Conservation (phyloP, 2,329 filamentous ascomycete genomes). For the Botrytis pseudocinerea region DNA sequence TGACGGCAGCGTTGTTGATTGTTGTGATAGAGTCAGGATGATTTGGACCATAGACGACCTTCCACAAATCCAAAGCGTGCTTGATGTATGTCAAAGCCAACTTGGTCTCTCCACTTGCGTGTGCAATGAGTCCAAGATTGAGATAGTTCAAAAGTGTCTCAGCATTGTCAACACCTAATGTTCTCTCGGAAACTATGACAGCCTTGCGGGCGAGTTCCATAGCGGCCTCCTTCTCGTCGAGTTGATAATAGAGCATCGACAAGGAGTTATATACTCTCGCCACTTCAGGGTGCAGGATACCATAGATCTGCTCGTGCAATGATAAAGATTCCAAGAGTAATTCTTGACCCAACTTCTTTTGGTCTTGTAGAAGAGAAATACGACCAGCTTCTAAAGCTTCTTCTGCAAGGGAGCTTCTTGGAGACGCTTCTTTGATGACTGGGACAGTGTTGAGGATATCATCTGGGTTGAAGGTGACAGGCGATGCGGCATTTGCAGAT, state of each 20-base stretch:
- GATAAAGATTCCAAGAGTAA: conserved; percentile 93
- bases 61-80: conserved; percentile 94
- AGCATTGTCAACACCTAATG: conserved; percentile 86
- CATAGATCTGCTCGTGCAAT: conserved; percentile 97
- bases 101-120: conserved; percentile 87
- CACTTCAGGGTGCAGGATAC: conserved; percentile 94
- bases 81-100: conserved; percentile 84
- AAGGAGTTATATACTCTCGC: conserved; percentile 92
- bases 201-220: conserved; percentile 95
- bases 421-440: conserved; percentile 89
- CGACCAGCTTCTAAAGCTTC: conserved; percentile 94
- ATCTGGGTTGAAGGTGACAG: conserved; percentile 72
- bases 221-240: conserved; percentile 96
- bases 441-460: conserved; percentile 94
- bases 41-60: conserved; percentile 88
- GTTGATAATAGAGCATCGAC: conserved; percentile 93
- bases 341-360: conserved; percentile 95
- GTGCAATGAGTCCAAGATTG: conserved; percentile 91
- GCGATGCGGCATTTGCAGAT: conserved; percentile 48
- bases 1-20: conserved; percentile 97
- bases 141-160: conserved; percentile 95
- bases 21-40: conserved; percentile 98
- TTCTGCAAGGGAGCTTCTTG: conserved; percentile 86
- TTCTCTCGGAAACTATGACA: conserved; percentile 92
- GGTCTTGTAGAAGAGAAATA: conserved; percentile 91